These are phyloP conservation scores for Carex pumila DNA, from an alignment of 176 grass and related monocot species.

Conservation along the genomic window DNA sequence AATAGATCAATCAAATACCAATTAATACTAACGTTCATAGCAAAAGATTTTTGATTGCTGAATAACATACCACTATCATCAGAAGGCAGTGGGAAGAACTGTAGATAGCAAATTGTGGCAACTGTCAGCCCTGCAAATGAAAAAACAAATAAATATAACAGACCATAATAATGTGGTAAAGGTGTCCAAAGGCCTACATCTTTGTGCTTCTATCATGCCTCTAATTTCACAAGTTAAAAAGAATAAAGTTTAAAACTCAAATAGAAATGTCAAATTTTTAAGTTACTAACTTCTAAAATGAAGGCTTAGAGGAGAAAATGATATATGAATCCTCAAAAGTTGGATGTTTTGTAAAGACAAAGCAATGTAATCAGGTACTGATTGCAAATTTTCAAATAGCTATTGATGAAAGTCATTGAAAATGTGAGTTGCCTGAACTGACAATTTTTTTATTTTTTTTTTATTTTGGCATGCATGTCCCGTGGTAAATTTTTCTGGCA, in stretches of 20 bases:
- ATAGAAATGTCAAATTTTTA: neutral
- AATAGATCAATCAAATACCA: neutral
- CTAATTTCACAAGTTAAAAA: neutral
- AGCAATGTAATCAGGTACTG: neutral
- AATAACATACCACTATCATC: neutral
- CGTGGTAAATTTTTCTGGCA: neutral
- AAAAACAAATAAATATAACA: neutral
- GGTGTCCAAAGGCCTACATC: no score
- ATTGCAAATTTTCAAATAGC: neutral
- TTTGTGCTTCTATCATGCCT: neutral
- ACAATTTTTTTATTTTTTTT: neutral
- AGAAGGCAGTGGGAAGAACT: slow-evolving; percentile 17
- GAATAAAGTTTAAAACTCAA: neutral
- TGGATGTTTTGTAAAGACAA: neutral
- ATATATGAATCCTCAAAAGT: neutral
- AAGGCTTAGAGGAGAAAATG: neutral
- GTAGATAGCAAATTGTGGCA: slow-evolving; percentile 23
- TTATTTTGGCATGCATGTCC: neutral
- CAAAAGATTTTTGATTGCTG: neutral
- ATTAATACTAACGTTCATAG: neutral
- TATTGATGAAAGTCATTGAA: neutral
- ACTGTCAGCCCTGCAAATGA: slow-evolving; percentile 15
- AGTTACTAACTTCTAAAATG: neutral
- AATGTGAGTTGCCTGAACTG: neutral
- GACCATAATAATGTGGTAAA: neutral